Percentiles rank a stretch among this genome's conserved stretches.
phyloP scores from a whole-genome alignment of 495 filamentous ascomycete species.

The Penicillium riverlandense region DNA sequence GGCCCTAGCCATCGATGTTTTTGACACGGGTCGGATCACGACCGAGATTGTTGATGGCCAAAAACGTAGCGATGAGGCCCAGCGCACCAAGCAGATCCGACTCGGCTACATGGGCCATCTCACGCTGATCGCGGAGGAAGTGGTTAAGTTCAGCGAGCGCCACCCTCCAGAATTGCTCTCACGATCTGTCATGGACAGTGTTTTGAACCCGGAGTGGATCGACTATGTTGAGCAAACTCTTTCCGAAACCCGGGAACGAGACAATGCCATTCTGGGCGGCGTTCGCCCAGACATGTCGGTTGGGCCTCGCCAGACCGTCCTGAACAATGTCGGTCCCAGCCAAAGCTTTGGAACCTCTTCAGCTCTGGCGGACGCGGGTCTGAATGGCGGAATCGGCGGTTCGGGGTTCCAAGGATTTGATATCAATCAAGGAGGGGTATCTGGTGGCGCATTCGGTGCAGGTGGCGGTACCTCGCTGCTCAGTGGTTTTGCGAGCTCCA shows the following conservation, averaged over 20 bases:
- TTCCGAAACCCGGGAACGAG: slow-evolving; percentile 88
- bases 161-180: slow-evolving; percentile 84
- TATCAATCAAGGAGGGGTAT: slow-evolving; percentile 57
- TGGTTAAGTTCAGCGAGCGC: slow-evolving; percentile 95
- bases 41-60: slow-evolving; percentile 89
- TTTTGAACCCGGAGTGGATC: slow-evolving; percentile 83
- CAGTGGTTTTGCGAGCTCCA: slow-evolving; percentile 92
- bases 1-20: slow-evolving; percentile 85
- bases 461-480: slow-evolving; percentile 64
- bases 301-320: slow-evolving; percentile 56
- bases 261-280: slow-evolving; percentile 97
- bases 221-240: slow-evolving; percentile 93
- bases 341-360: slow-evolving; percentile 56
- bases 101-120: slow-evolving; percentile 98
- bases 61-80: slow-evolving; percentile 72
- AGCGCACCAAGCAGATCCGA: slow-evolving; percentile 74
- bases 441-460: slow-evolving; percentile 56
- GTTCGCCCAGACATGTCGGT: slow-evolving; percentile 84
- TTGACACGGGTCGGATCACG: slow-evolving; percentile 82
- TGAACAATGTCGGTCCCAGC: slow-evolving; percentile 53
- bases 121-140: slow-evolving; percentile 95
- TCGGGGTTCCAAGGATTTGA: slow-evolving; percentile 70
- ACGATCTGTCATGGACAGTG: slow-evolving; percentile 76
- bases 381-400: slow-evolving; percentile 47
- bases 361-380: slow-evolving; percentile 70